Evolutionary conservation across 1,284 basidiomycete species (phyloP).

Genomic region (Ganoderma leucocontextum): DNA sequence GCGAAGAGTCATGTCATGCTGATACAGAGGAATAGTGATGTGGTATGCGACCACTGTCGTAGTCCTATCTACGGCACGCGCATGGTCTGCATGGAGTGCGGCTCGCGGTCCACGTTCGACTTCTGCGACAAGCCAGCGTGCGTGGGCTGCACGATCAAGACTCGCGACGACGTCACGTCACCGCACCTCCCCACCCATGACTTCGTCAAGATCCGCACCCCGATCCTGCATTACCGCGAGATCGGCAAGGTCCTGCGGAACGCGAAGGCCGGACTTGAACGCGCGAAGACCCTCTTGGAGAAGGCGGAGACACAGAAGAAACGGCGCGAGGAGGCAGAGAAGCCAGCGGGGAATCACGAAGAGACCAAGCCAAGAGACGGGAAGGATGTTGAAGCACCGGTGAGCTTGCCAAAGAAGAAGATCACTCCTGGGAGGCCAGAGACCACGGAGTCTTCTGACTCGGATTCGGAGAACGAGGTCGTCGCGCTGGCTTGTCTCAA

Average conservation of each 20-base stretch:
- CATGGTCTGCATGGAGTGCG: conserved; percentile 37
- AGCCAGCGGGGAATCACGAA: background rate
- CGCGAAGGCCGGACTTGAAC: conserved; percentile 30
- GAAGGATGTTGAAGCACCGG: background rate
- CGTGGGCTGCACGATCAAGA: conserved; percentile 6
- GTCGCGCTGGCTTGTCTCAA: conserved; percentile 22
- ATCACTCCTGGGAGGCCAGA: background rate
- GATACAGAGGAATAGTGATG: background rate
- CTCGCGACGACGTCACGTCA: conserved; percentile 31
- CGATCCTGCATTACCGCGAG: conserved; percentile 35
- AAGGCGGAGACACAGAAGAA: conserved; percentile 8
- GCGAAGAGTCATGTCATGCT: background rate
- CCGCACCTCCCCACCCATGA: conserved; percentile 41
- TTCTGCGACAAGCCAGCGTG: conserved; percentile 36
- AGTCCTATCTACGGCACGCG: conserved; percentile 34
- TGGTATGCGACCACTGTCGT: conserved; percentile 34
- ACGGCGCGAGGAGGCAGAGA: background rate
- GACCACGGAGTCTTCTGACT: background rate
- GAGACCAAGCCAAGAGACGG: background rate
- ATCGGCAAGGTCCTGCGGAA: conserved; percentile 30
- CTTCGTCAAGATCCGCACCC: conserved; percentile 40
- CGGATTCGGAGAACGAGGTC: conserved; percentile 14
- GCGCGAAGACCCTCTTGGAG: conserved; percentile 29
- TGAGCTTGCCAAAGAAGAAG: background rate
- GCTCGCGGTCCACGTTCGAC: conserved; percentile 32